phyloP scores from a whole-genome alignment of 2,329 filamentous ascomycete species.

The Magnaporthiopsis poae region DNA sequence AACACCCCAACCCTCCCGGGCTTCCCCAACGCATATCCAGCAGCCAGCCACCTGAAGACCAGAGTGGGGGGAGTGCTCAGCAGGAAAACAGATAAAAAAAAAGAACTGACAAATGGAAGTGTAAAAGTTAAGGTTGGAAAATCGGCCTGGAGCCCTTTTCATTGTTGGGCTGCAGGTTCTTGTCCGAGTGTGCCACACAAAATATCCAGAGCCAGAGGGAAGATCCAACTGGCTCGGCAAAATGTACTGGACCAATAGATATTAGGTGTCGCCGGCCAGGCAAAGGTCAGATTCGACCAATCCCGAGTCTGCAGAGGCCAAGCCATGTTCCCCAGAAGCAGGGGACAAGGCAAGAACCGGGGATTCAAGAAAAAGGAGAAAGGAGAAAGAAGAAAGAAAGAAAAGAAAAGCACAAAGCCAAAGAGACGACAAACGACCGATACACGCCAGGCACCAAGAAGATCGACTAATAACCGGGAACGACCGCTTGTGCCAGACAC shows the following conservation, averaged over 20 bases:
- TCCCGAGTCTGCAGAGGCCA: neutral
- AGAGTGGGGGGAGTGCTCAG: neutral
- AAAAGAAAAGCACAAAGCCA: slow-evolving; percentile 22
- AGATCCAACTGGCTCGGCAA: neutral
- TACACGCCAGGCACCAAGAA: slow-evolving; percentile 1
- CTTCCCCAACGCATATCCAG: slow-evolving; percentile 19
- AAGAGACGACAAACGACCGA: slow-evolving; percentile 14
- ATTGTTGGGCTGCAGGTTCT: neutral
- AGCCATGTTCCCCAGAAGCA: neutral
- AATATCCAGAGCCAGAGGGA: neutral
- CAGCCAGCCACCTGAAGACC: slow-evolving; percentile 17
- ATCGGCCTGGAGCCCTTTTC: slow-evolving; percentile 1
- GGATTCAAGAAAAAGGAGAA: slow-evolving; percentile 22
- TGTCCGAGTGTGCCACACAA: neutral
- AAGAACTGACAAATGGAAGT: neutral
- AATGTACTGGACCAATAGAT: slow-evolving; percentile 12
- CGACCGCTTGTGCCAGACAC: slow-evolving; percentile 52
- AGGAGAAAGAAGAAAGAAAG: slow-evolving; percentile 22
- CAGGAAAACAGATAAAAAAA: slow-evolving; percentile 9
- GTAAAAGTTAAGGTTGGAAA: slow-evolving; percentile 1
- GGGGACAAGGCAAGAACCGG: slow-evolving; percentile 5
- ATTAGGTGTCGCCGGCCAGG: slow-evolving; percentile 16
- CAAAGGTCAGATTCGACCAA: neutral
- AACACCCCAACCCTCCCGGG: slow-evolving; percentile 27
- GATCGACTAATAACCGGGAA: slow-evolving; percentile 20